Evolutionary conservation across 73 alveolate species (phyloP).

Genomic region (Urostyla sp.): DNA sequence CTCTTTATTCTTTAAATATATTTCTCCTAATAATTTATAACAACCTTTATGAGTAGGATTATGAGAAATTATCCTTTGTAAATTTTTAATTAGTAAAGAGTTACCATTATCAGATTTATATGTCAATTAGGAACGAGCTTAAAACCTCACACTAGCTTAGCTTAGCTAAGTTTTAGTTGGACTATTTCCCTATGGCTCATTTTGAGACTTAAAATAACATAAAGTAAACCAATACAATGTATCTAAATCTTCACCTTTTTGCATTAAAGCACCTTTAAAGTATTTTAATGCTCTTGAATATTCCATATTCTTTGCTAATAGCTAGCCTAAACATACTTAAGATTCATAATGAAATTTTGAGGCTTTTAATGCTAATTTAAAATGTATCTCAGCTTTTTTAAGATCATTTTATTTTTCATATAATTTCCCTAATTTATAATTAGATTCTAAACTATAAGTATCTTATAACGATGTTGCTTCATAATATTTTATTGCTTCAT

Average conservation of each 20-base stretch:
- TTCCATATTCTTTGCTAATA: conserved; percentile 4
- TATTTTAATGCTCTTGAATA: conserved; percentile 49
- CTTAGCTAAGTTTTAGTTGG: not conserved
- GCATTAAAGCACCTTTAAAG: conserved; percentile 15
- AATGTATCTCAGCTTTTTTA: conserved; percentile 24
- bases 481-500: conserved; percentile 44
- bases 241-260: conserved; percentile 22
- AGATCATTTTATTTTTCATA: conserved; percentile 51
- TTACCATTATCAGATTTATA: not conserved
- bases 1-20: conserved; percentile 36
- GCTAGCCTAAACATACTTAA: conserved; percentile 11
- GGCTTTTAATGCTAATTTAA: conserved; percentile 6
- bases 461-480: conserved; percentile 14
- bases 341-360: conserved; percentile 37
- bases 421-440: conserved; percentile 47
- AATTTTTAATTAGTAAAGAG: not conserved
- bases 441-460: conserved; percentile 35
- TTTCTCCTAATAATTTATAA: conserved; percentile 34
- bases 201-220: conserved; percentile 7
- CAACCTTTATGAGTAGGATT: conserved; percentile 37
- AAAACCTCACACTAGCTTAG: not conserved
- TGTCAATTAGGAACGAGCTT: not conserved
- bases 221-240: conserved; percentile 35
- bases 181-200: not conserved
- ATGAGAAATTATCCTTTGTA: not conserved